Conservation (phyloP, 2,329 filamentous ascomycete genomes). For the Epichloe baconii region DNA sequence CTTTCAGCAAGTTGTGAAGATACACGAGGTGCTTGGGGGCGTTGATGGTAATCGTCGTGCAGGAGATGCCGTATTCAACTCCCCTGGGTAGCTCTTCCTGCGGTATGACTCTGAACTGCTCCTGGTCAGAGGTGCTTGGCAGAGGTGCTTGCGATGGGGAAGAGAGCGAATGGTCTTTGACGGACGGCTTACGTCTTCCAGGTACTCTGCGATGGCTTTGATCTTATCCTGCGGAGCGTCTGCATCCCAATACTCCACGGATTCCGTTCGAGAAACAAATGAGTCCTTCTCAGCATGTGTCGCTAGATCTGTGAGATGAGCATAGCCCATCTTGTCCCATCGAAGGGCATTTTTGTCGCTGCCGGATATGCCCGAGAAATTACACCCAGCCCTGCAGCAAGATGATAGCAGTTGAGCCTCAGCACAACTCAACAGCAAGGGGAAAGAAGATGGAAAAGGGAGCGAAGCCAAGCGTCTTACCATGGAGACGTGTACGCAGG, state of each 20-base stretch:
- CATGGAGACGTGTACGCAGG: background rate
- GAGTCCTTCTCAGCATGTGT: conserved; percentile 16
- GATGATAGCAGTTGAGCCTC: too few relatives aligned
- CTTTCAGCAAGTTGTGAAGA: conserved; percentile 13
- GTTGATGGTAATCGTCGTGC: conserved; percentile 24
- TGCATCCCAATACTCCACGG: conserved; percentile 28
- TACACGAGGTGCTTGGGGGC: conserved; percentile 25
- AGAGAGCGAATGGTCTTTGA: background rate
- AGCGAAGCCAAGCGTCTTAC: background rate
- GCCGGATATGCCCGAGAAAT: conserved; percentile 31
- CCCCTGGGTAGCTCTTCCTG: conserved; percentile 16
- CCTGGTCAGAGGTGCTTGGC: too few relatives aligned
- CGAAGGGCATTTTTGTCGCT: conserved; percentile 26
- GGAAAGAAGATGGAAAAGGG: too few relatives aligned
- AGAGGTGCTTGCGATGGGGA: too few relatives aligned
- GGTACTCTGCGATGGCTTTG: conserved; percentile 25
- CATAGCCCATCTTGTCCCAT: conserved; percentile 28
- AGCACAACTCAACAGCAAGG: too few relatives aligned
- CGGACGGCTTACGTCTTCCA: conserved; percentile 22
- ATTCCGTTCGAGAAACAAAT: conserved; percentile 24
- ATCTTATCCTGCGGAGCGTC: conserved; percentile 26
- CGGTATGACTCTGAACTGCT: conserved; percentile 19
- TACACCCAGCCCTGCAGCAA: conserved; percentile 25
- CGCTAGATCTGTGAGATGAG: conserved; percentile 22
- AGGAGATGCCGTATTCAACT: conserved; percentile 22